These are phyloP conservation scores for Pseudogymnoascus sp. DNA, from an alignment of 2,329 filamentous ascomycete genomes.

Conservation along the genomic window DNA sequence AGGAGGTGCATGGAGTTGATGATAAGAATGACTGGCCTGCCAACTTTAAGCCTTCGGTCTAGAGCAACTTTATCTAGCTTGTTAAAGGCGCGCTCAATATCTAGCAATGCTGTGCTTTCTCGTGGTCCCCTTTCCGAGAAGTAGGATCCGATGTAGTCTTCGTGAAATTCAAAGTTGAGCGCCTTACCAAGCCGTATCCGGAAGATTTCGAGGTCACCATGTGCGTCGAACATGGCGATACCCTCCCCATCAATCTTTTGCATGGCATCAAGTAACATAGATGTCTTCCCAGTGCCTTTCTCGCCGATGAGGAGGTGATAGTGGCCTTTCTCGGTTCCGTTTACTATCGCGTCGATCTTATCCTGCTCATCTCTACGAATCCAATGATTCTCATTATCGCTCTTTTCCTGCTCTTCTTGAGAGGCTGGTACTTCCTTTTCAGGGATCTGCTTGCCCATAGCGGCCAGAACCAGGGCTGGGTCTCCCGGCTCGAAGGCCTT, in stretches of 20 bases:
- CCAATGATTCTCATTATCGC: slow-evolving; percentile 54
- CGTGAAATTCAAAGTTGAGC: slow-evolving; percentile 92
- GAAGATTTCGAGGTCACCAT: slow-evolving; percentile 92
- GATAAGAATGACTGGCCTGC: slow-evolving; percentile 77
- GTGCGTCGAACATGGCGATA: slow-evolving; percentile 92
- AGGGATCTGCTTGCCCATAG: slow-evolving; percentile 51
- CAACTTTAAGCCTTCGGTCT: slow-evolving; percentile 49
- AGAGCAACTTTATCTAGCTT: slow-evolving; percentile 96
- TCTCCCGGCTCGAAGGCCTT: slow-evolving; percentile 89
- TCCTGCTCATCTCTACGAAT: slow-evolving; percentile 75
- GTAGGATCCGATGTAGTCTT: slow-evolving; percentile 94
- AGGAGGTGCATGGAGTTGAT: slow-evolving; percentile 92
- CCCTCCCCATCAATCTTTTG: slow-evolving; percentile 82
- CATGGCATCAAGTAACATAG: slow-evolving; percentile 96
- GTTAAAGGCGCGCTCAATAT: slow-evolving; percentile 95
- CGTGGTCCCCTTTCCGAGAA: slow-evolving; percentile 91
- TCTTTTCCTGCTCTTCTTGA: neutral
- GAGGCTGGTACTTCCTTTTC: slow-evolving; percentile 26
- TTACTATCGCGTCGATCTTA: slow-evolving; percentile 74
- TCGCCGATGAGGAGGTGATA: slow-evolving; percentile 91
- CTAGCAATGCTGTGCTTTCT: slow-evolving; percentile 83
- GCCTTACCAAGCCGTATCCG: slow-evolving; percentile 87
- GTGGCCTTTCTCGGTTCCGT: slow-evolving; percentile 65
- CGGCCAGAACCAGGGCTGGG: slow-evolving; percentile 75
- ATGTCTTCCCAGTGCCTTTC: slow-evolving; percentile 94